These are phyloP conservation scores for Penicillium sp. DNA, from an alignment of 2,329 filamentous ascomycete species.

Conservation along the genomic window DNA sequence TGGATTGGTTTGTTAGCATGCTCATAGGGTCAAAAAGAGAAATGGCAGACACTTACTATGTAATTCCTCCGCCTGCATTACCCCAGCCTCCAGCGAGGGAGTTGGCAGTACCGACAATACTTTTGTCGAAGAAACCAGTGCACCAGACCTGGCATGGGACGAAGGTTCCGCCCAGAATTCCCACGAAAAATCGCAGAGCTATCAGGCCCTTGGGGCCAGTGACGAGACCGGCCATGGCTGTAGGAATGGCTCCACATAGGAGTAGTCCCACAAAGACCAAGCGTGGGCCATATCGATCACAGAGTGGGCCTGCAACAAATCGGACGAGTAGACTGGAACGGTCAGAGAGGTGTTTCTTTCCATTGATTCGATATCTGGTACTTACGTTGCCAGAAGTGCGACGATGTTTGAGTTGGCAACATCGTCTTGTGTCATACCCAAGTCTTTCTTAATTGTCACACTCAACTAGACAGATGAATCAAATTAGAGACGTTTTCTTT, in stretches of 20 bases:
- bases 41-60: conserved; percentile 54
- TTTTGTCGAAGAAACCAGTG: conserved; percentile 90
- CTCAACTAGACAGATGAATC: conserved; percentile 50
- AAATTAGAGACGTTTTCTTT: conserved; percentile 16
- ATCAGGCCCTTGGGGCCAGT: conserved; percentile 57
- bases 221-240: conserved; percentile 76
- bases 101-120: conserved; percentile 84
- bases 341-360: neutral
- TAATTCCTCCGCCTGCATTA: conserved; percentile 84
- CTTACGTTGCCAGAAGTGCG: conserved; percentile 68
- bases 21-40: neutral
- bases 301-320: conserved; percentile 75
- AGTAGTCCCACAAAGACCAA: conserved; percentile 74
- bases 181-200: conserved; percentile 45
- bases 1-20: conserved; percentile 11
- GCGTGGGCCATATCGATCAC: conserved; percentile 79
- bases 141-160: conserved; percentile 81
- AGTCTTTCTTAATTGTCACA: conserved; percentile 75
- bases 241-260: conserved; percentile 74
- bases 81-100: conserved; percentile 80
- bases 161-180: conserved; percentile 45
- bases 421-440: conserved; percentile 67
- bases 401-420: conserved; percentile 89
- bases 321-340: conserved; percentile 65
- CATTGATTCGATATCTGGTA: neutral